Base-by-base conservation (phyloP, 192 early-diverging fungal species). In the Rhizophagus prolifer region DNA sequence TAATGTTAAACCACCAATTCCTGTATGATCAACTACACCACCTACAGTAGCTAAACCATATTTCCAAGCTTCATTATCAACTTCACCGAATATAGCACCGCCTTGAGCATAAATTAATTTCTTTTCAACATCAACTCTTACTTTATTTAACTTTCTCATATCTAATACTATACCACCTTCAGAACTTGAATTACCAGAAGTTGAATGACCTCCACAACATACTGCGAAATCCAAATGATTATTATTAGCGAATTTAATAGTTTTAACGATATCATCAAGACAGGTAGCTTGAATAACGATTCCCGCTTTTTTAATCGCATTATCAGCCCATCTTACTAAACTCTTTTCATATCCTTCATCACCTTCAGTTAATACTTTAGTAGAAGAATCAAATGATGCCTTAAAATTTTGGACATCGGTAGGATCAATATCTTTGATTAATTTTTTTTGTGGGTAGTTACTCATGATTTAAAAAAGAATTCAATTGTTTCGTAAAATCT, bases 1-100 rank as follows among this genome's bases (percentile, higher is more conserved):
- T 0, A 82, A 64, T 12, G 72, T 72, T 30, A 79, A 46, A 1
- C 87, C 87, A 13, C 86, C 85, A 31, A 88, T 78, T 58, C 87
- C 84, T 41, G 79, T 76, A 66, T 78, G 62, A 58, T 77, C 72
- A 12, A 76, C 70, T 8, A 65, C 31, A 30, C 81, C 84, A 44
- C 72, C 74, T 0, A 78, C 78, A 23, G 60, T 54, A 6, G 78
- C 79, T 10, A 82, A 50, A 4, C 74, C 79, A 79, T 83, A 77
- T n/a, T 72, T 73, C 21, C 68, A 28, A 47, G 78, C 71, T 9
- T 74, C 81, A 34, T 70, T 47, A 30, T 44, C 64, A 12, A 82
- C 70, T 46, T 82, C 82, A n/a, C 36, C 67, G 54, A 36, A 69
- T 63, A 80, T 77, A 34, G 74, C 82, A 23, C 87, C 87, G 44